These are phyloP conservation scores for Tephrocybe sp. DNA, from an alignment of 768 basidiomycete genomes.

Conservation along the genomic window DNA sequence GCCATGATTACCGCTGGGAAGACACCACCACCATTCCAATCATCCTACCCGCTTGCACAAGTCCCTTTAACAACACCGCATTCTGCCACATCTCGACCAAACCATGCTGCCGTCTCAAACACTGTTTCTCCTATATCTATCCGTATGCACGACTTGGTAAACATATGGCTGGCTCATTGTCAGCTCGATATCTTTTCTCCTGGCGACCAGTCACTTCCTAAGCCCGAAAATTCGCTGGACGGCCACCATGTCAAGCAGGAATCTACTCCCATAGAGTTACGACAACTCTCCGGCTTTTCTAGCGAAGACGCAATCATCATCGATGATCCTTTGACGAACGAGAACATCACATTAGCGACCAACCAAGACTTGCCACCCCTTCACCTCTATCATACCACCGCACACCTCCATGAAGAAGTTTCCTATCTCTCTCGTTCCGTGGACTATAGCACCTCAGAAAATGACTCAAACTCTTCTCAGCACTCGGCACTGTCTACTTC, in stretches of 20 bases:
- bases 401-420: not conserved
- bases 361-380: slow-evolving; percentile 13
- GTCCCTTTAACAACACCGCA: slow-evolving; percentile 12
- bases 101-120: slow-evolving; percentile 29
- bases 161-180: slow-evolving; percentile 60
- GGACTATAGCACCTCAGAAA: no score
- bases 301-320: slow-evolving; percentile 13
- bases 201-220: slow-evolving; percentile 1
- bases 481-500: slow-evolving; percentile 19
- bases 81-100: slow-evolving; percentile 28
- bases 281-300: slow-evolving; percentile 15
- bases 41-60: slow-evolving; percentile 31
- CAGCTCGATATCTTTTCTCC: slow-evolving; percentile 26
- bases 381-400: slow-evolving; percentile 12
- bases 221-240: slow-evolving; percentile 2
- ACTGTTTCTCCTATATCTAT: slow-evolving; percentile 49
- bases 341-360: slow-evolving; percentile 2
- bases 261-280: slow-evolving; percentile 22
- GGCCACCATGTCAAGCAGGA: slow-evolving; percentile 31
- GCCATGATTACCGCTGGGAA: slow-evolving; percentile 46
- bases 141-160: slow-evolving; percentile 53
- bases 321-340: slow-evolving; percentile 5
- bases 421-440: no score
- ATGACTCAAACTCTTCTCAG: slow-evolving; percentile 9
- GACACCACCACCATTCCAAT: slow-evolving; percentile 33